phyloP scores from a whole-genome alignment of 805 yeast genomes.

The Candida railenensis region DNA sequence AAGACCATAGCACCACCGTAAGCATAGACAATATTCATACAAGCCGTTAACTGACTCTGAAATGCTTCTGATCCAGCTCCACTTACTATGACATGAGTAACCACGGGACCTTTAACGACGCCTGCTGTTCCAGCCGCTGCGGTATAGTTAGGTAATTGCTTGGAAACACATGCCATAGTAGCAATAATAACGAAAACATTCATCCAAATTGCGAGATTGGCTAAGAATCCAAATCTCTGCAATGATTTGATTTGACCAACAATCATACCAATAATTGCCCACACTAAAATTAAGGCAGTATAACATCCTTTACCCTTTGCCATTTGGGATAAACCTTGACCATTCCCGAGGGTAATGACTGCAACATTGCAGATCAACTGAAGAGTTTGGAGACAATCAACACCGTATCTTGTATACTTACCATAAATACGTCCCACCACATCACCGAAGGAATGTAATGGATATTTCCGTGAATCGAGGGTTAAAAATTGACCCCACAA shows the following conservation, averaged over 20 bases:
- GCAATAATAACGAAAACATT: constrained; percentile 42
- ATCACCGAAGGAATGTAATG: constrained; percentile 43
- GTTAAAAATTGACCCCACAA: constrained; percentile 33
- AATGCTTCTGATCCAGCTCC: constrained; percentile 21
- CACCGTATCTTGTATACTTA: constrained; percentile 23
- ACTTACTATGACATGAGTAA: constrained; percentile 20
- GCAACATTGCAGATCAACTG: constrained; percentile 47
- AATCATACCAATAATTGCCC: constrained; percentile 44
- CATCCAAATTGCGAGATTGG: constrained; percentile 48
- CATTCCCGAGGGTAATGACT: constrained; percentile 38
- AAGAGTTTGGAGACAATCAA: constrained; percentile 38
- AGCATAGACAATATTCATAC: constrained; percentile 46
- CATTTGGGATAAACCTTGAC: constrained; percentile 43
- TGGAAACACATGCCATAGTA: constrained; percentile 43
- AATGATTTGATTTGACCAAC: constrained; percentile 42
- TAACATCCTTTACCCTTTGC: constrained; percentile 34
- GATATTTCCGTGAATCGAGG: constrained; percentile 43
- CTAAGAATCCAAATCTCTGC: constrained; percentile 38
- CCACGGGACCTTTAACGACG: constrained; percentile 19
- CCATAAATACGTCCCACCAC: constrained; percentile 41
- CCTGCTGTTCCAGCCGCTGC: constrained; percentile 18
- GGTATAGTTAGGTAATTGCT: constrained; percentile 29
- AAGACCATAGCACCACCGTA: constrained; percentile 54
- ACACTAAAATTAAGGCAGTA: constrained; percentile 39
- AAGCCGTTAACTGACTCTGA: constrained; percentile 30